A percentile compares a stretch with the other conserved stretches of the same genome.
Conservation (phyloP, 2,329 filamentous ascomycete genomes). For the Fusarium sp. region DNA sequence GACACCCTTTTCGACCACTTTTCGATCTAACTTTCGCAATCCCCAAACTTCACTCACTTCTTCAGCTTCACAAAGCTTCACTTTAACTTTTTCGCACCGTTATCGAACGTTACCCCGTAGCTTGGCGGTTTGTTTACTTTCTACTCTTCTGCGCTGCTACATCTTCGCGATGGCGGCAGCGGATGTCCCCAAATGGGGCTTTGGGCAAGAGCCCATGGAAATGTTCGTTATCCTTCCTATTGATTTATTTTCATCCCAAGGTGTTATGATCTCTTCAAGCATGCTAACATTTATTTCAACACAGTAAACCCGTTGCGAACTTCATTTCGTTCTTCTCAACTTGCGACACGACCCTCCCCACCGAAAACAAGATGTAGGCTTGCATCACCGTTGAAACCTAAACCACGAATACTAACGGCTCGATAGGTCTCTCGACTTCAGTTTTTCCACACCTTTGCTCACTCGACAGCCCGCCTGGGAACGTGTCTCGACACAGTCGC, state of each 20-base stretch:
- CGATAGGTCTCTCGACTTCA: constrained; percentile 44
- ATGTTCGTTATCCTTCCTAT: constrained; percentile 31
- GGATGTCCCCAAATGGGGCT: constrained; percentile 44
- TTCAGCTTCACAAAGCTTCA: constrained; percentile 34
- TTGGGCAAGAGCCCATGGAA: constrained; percentile 40
- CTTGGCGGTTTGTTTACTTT: constrained; percentile 49
- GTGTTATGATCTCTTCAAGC: background rate
- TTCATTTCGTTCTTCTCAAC: constrained; percentile 50
- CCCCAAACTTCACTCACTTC: background rate
- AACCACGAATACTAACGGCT: constrained; percentile 23
- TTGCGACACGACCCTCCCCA: constrained; percentile 14
- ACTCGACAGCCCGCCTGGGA: constrained; percentile 51
- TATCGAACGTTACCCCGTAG: constrained; percentile 37
- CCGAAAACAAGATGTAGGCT: constrained; percentile 38
- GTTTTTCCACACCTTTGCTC: constrained; percentile 36
- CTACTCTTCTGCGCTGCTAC: constrained; percentile 33
- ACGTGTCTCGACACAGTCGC: constrained; percentile 49
- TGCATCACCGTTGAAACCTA: constrained; percentile 3
- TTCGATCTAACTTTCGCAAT: constrained; percentile 9
- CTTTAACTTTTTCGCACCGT: background rate
- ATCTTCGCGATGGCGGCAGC: constrained; percentile 46
- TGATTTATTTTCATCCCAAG: too few species aligned
- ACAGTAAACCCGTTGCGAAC: constrained; percentile 42
- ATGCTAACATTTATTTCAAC: constrained; percentile 32
- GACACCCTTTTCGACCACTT: constrained; percentile 3